Evolutionary conservation across 169 alveolate genomes (phyloP).

Genomic region (Plasmodium gaboni): DNA sequence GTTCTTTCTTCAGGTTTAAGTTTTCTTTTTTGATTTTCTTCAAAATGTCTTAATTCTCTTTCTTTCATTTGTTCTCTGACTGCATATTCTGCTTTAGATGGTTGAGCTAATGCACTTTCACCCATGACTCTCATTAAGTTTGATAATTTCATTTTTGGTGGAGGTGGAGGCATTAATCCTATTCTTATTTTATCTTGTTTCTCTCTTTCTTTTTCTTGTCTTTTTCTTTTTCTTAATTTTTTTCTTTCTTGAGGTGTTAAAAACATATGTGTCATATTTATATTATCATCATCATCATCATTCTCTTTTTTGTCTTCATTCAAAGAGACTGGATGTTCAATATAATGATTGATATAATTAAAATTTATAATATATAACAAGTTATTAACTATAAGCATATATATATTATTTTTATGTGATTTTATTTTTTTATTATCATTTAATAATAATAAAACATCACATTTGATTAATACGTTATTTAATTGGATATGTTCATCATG

Average conservation of each 20-base stretch:
- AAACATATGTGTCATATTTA: constrained; percentile 79
- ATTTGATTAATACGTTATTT: constrained; percentile 33
- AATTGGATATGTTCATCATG: background rate
- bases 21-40: constrained; percentile 87
- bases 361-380: constrained; percentile 73
- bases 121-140: constrained; percentile 89
- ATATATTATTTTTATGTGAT: no score
- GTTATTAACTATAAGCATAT: constrained; percentile 7
- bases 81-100: constrained; percentile 89
- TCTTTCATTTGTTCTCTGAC: constrained; percentile 91
- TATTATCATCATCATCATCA: constrained; percentile 60
- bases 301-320: constrained; percentile 80
- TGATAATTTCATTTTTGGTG: constrained; percentile 91
- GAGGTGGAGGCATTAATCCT: constrained; percentile 93
- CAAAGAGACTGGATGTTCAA: constrained; percentile 91
- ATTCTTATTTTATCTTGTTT: constrained; percentile 92
- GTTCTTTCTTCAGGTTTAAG: constrained; percentile 86
- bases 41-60: constrained; percentile 88
- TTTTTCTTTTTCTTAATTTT: constrained; percentile 87
- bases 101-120: constrained; percentile 89
- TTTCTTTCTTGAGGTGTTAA: constrained; percentile 88
- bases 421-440: constrained; percentile 15
- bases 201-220: constrained; percentile 89
- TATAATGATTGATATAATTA: constrained; percentile 83
- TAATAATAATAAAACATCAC: constrained; percentile 61